Evolutionary conservation across 1,284 basidiomycete genomes (phyloP).

Genomic region (Mycena sp.): DNA sequence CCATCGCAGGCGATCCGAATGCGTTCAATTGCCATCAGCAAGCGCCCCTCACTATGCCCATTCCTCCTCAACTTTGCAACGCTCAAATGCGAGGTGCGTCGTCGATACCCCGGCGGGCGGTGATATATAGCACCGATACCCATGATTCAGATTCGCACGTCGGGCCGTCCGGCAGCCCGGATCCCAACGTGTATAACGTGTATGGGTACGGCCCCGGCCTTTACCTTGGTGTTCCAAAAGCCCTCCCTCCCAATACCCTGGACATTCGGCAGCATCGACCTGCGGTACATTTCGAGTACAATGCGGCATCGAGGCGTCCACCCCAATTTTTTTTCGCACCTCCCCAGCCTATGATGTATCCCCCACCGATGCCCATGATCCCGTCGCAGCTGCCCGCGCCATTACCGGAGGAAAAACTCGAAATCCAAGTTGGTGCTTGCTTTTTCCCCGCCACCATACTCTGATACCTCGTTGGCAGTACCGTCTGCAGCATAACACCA

Average conservation of each 20-base stretch:
- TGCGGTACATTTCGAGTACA: constrained; percentile 71
- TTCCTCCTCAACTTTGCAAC: constrained; percentile 33
- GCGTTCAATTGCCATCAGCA: constrained; percentile 26
- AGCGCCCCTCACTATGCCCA: constrained; percentile 22
- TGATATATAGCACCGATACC: constrained; percentile 32
- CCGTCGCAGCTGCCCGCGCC: constrained; percentile 55
- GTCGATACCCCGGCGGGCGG: constrained; percentile 28
- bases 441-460: constrained; percentile 26
- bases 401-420: constrained; percentile 68
- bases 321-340: constrained; percentile 73
- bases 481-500: constrained; percentile 30
- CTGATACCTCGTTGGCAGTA: constrained; percentile 19
- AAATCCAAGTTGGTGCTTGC: constrained; percentile 59
- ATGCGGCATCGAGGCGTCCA: constrained; percentile 55
- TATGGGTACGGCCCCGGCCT: constrained; percentile 61
- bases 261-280: constrained; percentile 62
- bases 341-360: constrained; percentile 70
- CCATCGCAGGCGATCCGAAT: constrained; percentile 68
- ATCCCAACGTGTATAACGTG: constrained; percentile 50
- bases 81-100: constrained; percentile 35
- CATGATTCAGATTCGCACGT: constrained; percentile 53
- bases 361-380: constrained; percentile 64
- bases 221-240: constrained; percentile 60
- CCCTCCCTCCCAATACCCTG: constrained; percentile 57
- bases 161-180: constrained; percentile 49